Evolutionary conservation across 495 filamentous ascomycete genomes (phyloP), one percentile per base, ranked within the genome.

Genomic region (Annulohypoxylon nitens): DNA sequence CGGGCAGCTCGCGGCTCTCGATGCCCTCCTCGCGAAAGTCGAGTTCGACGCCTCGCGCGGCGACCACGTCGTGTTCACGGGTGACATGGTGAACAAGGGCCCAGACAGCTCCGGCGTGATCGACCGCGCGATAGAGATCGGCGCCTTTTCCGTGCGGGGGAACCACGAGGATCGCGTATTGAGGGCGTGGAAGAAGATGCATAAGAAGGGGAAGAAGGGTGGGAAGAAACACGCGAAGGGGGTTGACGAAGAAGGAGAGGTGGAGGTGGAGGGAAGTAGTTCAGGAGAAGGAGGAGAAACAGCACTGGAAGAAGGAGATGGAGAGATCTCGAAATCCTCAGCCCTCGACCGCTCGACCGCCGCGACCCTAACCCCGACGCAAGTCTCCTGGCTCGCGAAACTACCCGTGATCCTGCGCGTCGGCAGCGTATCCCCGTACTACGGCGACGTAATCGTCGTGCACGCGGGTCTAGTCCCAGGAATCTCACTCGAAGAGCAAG

Each of bases 91-190:
- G 73, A 89, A 90, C 73, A 97, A 97, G 79, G 96, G 96, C 7
- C 95, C 95, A 9, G 90, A 97, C 76, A 95, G 92, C 63, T 57
- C 82, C 1, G 93, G 92, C 33, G 93, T 97, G 0, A 84, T 99
- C 33, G 88, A 93, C 63, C 80, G 94, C 14, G 92, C 90, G 10
- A 90, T 91, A 65, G 77, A 85, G 12, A 79, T 93, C 26, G 86
- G 85, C 14, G 95, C 95, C 2, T 91, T 90, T 34, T 92, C 88
- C 64, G 93, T 98, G 1, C 89, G 96, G 26, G 96, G 96, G 12
- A 98, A 99, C 81, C 94, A 98, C 80, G 96, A 99, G 76, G 93
- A 99, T 75, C 86, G 89, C 9, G 85, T 97, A 11, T 83, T 97
- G 18, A 82, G 88, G 4, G 72, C 71, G 0, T 76, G 71, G 74